Base-by-base conservation (phyloP, 1,284 basidiomycete species). In the Wolfiporia cocos region DNA sequence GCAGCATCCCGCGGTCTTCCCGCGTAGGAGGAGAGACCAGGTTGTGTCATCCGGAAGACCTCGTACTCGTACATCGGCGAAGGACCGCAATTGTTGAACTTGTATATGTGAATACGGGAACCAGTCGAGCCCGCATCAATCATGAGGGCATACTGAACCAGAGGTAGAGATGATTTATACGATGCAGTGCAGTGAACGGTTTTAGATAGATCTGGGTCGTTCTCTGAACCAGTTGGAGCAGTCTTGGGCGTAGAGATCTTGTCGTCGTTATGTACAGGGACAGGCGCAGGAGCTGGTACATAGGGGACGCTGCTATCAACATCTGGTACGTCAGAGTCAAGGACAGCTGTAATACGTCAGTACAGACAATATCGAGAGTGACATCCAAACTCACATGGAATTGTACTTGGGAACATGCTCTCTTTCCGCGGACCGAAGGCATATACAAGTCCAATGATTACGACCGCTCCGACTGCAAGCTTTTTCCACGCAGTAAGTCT, bases 61-160 rank as follows among this genome's bases (percentile, higher is more conserved):
- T 99, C 95, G 68, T 94, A 91, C 62, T 98, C 95, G 63, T 92
- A 89, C 39, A 76, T 66, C 0, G 93, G 85, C 4, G 87, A 77
- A 0, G 82, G 64, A 0, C 73, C 73, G 69, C 93, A 96, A 69
- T 94, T 87, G 73, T 94, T 78, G 76, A 97, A 96, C 62, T 95
- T 96, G 83, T 98, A 98, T 20, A 98, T 80, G 71, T 99, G 95
- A 56, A 99, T 94, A 14, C 95, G 82, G 1, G 93, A 96, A 17
- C 95, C 95, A 0, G 93, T 97, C 29, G 93, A 97, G 14, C 95
- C 96, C 0, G 96, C 95, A 62, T 99, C 95, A 64, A 99, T 91
- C 81, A 98, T 97, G 55, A 99, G 77, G 0, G 92, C 93, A 62
- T 90, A 99, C 63, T 97, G 92, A 7, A 93, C 86, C 42, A 93